Percentiles rank a stretch among this genome's conserved stretches.
These are phyloP conservation scores for Fusarium sp. DNA, from an alignment of 2,329 filamentous ascomycete species.

Conservation along the genomic window DNA sequence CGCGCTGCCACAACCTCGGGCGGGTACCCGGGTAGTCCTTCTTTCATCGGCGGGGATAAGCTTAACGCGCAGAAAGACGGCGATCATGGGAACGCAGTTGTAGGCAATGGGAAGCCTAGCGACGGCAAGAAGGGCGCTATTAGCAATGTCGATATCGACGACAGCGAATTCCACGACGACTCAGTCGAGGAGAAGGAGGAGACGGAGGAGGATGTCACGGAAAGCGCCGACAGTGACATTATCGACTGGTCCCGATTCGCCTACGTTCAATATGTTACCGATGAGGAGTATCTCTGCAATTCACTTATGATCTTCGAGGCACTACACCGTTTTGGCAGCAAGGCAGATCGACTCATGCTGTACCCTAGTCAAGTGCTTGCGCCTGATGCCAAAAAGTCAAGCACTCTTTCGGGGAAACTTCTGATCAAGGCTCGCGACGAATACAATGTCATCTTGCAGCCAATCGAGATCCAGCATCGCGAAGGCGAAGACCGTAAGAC, in stretches of 20 bases:
- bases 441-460: constrained; percentile 55
- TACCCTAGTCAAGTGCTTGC: constrained; percentile 53
- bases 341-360: constrained; percentile 56
- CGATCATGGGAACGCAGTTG: neutral
- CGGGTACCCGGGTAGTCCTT: neutral
- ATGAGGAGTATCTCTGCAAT: constrained; percentile 58
- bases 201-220: neutral
- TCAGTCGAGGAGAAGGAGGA: neutral
- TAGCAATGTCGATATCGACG: neutral
- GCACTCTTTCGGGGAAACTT: constrained; percentile 31
- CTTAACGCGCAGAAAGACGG: neutral
- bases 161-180: neutral
- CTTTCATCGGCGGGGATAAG: neutral
- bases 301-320: constrained; percentile 60
- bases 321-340: constrained; percentile 52
- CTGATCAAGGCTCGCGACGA: constrained; percentile 54
- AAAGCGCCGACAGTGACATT: neutral
- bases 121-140: neutral
- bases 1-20: neutral
- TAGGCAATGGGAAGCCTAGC: neutral
- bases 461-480: constrained; percentile 53
- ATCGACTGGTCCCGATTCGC: constrained; percentile 48
- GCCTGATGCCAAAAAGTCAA: constrained; percentile 22
- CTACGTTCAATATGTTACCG: constrained; percentile 60
- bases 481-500: no score